Evolutionary conservation across 169 alveolate genomes (phyloP).

Genomic region (Miamiensis avidus): DNA sequence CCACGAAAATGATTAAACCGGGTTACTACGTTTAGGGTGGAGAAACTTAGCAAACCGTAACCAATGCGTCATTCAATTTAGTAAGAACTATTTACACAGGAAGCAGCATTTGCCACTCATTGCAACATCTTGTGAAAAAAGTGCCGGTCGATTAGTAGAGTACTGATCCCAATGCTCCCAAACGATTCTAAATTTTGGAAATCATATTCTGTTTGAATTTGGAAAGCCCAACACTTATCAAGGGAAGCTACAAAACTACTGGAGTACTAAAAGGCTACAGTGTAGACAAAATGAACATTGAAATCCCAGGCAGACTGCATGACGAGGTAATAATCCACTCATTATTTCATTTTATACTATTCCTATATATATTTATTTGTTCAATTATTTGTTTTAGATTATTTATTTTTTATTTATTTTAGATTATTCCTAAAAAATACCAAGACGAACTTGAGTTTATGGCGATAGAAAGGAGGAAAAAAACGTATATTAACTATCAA

Average conservation of each 20-base stretch:
- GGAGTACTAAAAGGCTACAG: conserved; percentile 47
- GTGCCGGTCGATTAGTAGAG: conserved; percentile 13
- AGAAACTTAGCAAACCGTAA: conserved; percentile 27
- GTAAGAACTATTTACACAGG: conserved; percentile 57
- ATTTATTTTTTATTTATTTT: not conserved
- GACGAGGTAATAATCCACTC: conserved; percentile 30
- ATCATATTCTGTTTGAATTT: conserved; percentile 40
- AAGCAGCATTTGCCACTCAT: conserved; percentile 27
- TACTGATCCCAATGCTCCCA: not conserved
- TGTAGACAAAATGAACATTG: conserved; percentile 53
- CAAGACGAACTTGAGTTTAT: conserved; percentile 36
- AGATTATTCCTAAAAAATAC: conserved; percentile 23
- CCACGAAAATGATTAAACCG: conserved; percentile 32
- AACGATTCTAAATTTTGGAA: conserved; percentile 25
- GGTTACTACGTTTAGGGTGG: conserved; percentile 44
- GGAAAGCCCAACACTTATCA: conserved; percentile 21
- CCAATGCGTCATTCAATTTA: conserved; percentile 44
- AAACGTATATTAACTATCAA: conserved; percentile 35
- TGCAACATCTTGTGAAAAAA: conserved; percentile 10
- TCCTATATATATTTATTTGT: not conserved
- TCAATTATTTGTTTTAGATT: conserved; percentile 16
- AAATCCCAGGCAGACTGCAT: conserved; percentile 46
- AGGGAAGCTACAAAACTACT: conserved; percentile 29
- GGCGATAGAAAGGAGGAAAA: conserved; percentile 29
- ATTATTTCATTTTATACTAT: too few relatives aligned